Conservation (phyloP, 129 eudicot species). For the Flaveria brownii region DNA sequence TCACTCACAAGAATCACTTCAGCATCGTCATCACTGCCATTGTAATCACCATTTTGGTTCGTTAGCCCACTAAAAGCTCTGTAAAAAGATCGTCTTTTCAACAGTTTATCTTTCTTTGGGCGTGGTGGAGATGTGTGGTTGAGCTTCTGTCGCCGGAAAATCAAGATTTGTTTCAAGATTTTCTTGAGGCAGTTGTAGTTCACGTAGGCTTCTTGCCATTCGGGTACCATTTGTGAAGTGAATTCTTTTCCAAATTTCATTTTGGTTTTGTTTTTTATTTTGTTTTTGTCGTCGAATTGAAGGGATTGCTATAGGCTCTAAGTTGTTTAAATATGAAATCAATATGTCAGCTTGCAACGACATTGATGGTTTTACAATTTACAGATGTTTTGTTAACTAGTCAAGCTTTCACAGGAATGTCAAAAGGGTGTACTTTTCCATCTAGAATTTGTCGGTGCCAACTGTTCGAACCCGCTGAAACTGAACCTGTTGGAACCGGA, state of each 20-base stretch:
- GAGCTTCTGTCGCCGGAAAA: conserved; percentile 22
- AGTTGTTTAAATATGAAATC: not conserved
- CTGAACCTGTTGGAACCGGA: no score
- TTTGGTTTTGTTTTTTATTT: conserved; percentile 15
- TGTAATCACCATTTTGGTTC: conserved; percentile 24
- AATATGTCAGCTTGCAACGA: not conserved
- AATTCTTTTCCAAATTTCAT: conserved; percentile 74
- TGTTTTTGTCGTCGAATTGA: not conserved
- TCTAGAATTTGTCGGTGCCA: no score
- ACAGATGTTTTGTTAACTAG: not conserved
- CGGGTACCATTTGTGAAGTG: conserved; percentile 64
- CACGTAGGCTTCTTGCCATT: conserved; percentile 73
- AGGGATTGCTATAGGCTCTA: no score
- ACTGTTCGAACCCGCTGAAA: no score
- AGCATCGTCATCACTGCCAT: conserved; percentile 21
- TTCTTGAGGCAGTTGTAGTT: conserved; percentile 53
- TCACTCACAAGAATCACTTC: conserved; percentile 46
- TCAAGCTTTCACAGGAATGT: not conserved
- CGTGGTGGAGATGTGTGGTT: conserved; percentile 10
- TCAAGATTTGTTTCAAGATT: conserved; percentile 43
- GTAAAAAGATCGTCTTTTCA: conserved; percentile 43
- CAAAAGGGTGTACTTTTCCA: no score
- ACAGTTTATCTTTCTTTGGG: not conserved
- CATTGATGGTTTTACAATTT: conserved; percentile 18
- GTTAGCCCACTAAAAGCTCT: conserved; percentile 64